These are phyloP conservation scores for Neopestalotiopsis rosae DNA, from an alignment of 2,329 filamentous ascomycete species.

Conservation along the genomic window DNA sequence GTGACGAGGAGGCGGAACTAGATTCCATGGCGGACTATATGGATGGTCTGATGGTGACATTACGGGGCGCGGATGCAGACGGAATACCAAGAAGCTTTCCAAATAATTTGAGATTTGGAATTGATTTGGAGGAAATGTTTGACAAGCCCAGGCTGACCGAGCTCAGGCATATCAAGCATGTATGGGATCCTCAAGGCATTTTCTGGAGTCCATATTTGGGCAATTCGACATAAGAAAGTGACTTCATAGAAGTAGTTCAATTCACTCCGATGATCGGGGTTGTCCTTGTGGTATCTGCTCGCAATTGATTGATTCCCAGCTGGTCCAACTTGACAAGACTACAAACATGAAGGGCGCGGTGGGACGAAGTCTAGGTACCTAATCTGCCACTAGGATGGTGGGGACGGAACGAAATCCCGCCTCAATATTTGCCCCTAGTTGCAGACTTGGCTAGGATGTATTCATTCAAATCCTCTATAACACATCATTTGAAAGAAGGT, in stretches of 20 bases:
- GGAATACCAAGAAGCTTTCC: background rate
- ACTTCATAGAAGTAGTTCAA: no score
- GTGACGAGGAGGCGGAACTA: background rate
- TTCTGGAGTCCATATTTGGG: constrained; percentile 5
- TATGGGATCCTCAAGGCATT: constrained; percentile 4
- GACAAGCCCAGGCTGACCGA: background rate
- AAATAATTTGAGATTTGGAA: constrained; percentile 4
- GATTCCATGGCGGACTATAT: background rate
- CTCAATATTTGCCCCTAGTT: background rate
- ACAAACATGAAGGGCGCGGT: no score
- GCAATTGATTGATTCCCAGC: no score
- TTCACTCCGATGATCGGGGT: no score
- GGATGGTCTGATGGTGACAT: background rate
- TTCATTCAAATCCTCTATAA: background rate
- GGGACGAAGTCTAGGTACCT: background rate
- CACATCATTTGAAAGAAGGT: background rate
- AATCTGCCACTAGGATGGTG: background rate
- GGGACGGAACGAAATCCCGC: background rate
- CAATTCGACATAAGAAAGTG: background rate
- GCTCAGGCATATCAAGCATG: background rate
- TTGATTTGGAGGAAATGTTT: background rate
- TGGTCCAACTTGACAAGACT: no score
- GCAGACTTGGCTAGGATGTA: background rate
- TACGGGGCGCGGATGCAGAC: background rate
- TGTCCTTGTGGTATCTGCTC: no score